Conservation (phyloP, 192 early-diverging fungal species). For the Diversispora epigaea region DNA sequence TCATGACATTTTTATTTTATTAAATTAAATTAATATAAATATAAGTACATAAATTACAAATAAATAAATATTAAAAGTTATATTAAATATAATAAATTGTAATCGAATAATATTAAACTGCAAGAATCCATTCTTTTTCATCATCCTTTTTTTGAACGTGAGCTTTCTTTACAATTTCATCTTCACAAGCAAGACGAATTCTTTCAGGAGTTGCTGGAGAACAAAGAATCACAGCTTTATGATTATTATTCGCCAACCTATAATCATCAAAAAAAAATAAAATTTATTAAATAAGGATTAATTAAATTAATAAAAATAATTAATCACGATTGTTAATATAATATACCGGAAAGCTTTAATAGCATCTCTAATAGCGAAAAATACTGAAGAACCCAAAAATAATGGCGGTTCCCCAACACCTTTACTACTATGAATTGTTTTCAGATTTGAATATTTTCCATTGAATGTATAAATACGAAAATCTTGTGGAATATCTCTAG, state of each 20-base stretch:
- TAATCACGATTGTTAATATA: background rate
- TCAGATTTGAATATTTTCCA: slow-evolving; percentile 52
- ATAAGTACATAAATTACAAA: no score
- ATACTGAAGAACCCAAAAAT: slow-evolving; percentile 74
- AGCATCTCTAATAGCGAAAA: slow-evolving; percentile 79
- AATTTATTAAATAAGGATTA: background rate
- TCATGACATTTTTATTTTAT: no score
- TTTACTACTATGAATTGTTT: slow-evolving; percentile 78
- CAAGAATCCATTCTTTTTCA: slow-evolving; percentile 42
- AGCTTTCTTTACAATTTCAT: slow-evolving; percentile 54
- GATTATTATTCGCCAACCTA: slow-evolving; percentile 11
- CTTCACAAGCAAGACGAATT: slow-evolving; percentile 68
- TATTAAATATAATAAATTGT: no score
- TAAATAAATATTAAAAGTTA: no score
- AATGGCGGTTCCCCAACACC: slow-evolving; percentile 86
- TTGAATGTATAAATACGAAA: slow-evolving; percentile 70
- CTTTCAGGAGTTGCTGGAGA: slow-evolving; percentile 76
- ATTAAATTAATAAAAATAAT: background rate
- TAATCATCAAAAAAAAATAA: no score
- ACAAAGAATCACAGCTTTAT: slow-evolving; percentile 44
- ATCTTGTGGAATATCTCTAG: slow-evolving; percentile 73
- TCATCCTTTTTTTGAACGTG: slow-evolving; percentile 41
- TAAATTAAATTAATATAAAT: no score
- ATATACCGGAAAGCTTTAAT: slow-evolving; percentile 58
- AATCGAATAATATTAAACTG: slow-evolving; percentile 34